Base-by-base conservation (phyloP, 805 yeast species). In the Myxozyma kluyveri region DNA sequence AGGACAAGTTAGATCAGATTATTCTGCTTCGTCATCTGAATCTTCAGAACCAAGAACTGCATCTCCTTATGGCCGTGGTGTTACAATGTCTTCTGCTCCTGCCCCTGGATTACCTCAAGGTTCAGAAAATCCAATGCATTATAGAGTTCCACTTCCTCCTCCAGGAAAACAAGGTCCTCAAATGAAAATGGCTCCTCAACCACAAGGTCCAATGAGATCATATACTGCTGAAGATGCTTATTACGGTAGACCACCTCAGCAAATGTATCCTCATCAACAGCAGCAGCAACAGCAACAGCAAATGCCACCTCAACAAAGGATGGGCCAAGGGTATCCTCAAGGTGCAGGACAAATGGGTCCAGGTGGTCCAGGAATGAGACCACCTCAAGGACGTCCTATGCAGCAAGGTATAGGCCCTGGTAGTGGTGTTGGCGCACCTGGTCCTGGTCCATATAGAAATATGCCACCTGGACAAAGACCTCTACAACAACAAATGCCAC, bases 11-110 rank as follows among this genome's bases (percentile, higher is more conserved):
- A 23, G 36, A 12, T 52, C 52, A 10, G 40, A 47, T 33, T 43
- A 48, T 6, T 45, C 50, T 18, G 45, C 31, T 6, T 41, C 49
- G 7, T 32, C 49, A 14, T 40, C 56, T 14, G 49, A 47, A 10
- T 45, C 45, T 14, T 53, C 57, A 7, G 57, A 53, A 29, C 57
- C 57, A 7, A 50, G 57, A 12, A 53, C 57, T 1, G 57, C 47
- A 42, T 53, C 57, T 7, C 57, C 57, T 17, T 47, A 40, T 38
- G 33, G 33, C 9, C 33, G 33, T 9, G n/a, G n/a, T n/a, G n/a
- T n/a, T n/a, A n/a, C n/a, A n/a, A 29, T 14, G 9, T 9, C 33
- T 9, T 9, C 14, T 9, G 33, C 33, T 29, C 9, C 33, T 14
- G 33, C 33, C 9, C 33, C 33, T 9, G 33, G 33, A 29, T 9